Conservation (phyloP, 2,329 filamentous ascomycete genomes). For the Didymella keratinophila region DNA sequence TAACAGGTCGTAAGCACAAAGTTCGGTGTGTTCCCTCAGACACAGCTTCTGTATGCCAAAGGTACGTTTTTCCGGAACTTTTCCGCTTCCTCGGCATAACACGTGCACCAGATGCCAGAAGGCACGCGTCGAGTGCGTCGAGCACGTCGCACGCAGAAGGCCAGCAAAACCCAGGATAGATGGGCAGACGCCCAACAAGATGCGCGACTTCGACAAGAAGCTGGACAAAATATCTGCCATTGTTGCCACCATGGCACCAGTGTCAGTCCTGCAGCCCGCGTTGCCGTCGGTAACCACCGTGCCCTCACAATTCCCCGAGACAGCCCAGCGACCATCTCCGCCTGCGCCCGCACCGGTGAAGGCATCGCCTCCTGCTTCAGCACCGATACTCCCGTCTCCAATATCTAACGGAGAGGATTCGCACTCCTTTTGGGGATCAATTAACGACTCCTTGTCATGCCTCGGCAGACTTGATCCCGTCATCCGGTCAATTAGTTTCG, state of each 20-base stretch:
- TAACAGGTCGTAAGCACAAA: slow-evolving; percentile 44
- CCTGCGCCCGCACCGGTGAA: slow-evolving; percentile 24
- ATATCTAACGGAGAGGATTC: slow-evolving; percentile 37
- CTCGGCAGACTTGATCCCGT: slow-evolving; percentile 45
- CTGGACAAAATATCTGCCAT: slow-evolving; percentile 46
- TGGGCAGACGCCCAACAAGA: slow-evolving; percentile 34
- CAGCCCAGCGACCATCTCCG: slow-evolving; percentile 30
- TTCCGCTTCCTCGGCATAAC: slow-evolving; percentile 35
- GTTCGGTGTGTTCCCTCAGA: slow-evolving; percentile 48
- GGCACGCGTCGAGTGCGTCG: slow-evolving; percentile 47
- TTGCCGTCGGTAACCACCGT: slow-evolving; percentile 34
- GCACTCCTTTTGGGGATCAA: slow-evolving; percentile 44
- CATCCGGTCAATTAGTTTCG: slow-evolving; percentile 45
- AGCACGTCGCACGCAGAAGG: slow-evolving; percentile 48
- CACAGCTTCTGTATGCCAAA: slow-evolving; percentile 42
- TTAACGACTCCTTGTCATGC: slow-evolving; percentile 43
- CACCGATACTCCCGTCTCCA: slow-evolving; percentile 36
- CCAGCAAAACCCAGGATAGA: slow-evolving; percentile 45
- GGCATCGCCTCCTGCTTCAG: slow-evolving; percentile 24
- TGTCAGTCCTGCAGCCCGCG: slow-evolving; percentile 27
- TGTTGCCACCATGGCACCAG: slow-evolving; percentile 39
- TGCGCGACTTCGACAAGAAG: slow-evolving; percentile 47
- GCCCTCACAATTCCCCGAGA: slow-evolving; percentile 34
- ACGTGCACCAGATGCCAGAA: slow-evolving; percentile 49
- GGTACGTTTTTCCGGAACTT: slow-evolving; percentile 35